Conservation (phyloP, 768 basidiomycete species). For the Mycena galopus region DNA sequence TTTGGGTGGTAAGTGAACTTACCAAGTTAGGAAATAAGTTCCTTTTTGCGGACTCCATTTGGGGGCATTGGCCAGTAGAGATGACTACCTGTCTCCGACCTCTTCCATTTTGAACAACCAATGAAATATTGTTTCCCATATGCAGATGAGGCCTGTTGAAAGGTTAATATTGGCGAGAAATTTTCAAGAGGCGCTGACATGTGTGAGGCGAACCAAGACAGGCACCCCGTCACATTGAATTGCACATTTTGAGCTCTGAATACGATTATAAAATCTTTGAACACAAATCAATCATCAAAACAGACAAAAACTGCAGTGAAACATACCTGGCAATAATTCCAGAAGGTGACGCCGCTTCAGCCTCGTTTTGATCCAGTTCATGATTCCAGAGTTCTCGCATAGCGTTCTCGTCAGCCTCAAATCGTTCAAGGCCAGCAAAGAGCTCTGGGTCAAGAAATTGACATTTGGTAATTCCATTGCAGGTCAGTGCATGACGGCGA, state of each 20-base stretch:
- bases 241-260: slow-evolving; percentile 6
- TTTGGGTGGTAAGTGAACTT: too few relatives aligned
- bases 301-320: neutral
- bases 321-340: slow-evolving; percentile 15
- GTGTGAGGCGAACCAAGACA: neutral
- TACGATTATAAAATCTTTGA: slow-evolving; percentile 12
- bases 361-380: slow-evolving; percentile 19
- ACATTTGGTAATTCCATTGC: slow-evolving; percentile 20
- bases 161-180: neutral
- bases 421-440: slow-evolving; percentile 19
- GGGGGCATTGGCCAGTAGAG: slow-evolving; percentile 8
- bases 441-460: slow-evolving; percentile 8
- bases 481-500: neutral
- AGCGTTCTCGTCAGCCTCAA: slow-evolving; percentile 1
- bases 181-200: neutral
- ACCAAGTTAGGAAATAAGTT: too few relatives aligned
- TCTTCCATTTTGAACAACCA: slow-evolving; percentile 19
- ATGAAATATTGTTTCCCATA: slow-evolving; percentile 14
- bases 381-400: slow-evolving; percentile 23
- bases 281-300: neutral
- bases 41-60: too few relatives aligned
- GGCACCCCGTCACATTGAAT: slow-evolving; percentile 9
- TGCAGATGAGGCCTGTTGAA: neutral
- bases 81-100: neutral
- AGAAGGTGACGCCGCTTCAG: neutral